These are phyloP conservation scores for Ophiobolus disseminans DNA, from an alignment of 2,329 filamentous ascomycete genomes.

Conservation along the genomic window DNA sequence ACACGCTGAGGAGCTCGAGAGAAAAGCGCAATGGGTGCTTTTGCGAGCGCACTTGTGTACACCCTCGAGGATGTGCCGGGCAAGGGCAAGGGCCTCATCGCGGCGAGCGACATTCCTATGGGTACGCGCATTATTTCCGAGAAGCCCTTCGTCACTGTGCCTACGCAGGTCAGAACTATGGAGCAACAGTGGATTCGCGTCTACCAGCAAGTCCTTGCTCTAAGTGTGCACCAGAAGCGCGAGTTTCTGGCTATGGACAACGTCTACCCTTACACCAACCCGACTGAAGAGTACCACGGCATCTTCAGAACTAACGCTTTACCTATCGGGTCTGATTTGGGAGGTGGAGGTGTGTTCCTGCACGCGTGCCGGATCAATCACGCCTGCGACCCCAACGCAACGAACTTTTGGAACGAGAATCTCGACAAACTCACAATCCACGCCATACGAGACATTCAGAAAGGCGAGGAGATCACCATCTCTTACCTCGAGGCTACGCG, in stretches of 20 bases:
- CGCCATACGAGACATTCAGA: slow-evolving; percentile 30
- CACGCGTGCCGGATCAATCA: slow-evolving; percentile 49
- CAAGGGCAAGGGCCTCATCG: slow-evolving; percentile 53
- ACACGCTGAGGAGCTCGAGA: no score
- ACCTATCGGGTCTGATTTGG: slow-evolving; percentile 32
- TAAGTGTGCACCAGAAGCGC: slow-evolving; percentile 28
- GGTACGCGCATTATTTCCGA: slow-evolving; percentile 54
- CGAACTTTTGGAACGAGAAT: slow-evolving; percentile 46
- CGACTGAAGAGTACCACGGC: slow-evolving; percentile 16
- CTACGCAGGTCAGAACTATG: slow-evolving; percentile 12
- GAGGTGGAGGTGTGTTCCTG: slow-evolving; percentile 43
- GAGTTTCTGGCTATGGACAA: slow-evolving; percentile 41
- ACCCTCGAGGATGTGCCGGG: slow-evolving; percentile 28
- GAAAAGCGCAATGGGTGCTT: no score
- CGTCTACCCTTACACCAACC: slow-evolving; percentile 27
- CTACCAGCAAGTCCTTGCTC: slow-evolving; percentile 24
- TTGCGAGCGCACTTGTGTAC: slow-evolving; percentile 3
- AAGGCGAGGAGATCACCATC: slow-evolving; percentile 48
- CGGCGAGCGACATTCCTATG: slow-evolving; percentile 44
- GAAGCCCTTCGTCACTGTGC: slow-evolving; percentile 46
- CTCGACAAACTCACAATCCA: slow-evolving; percentile 18
- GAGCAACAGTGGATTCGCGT: slow-evolving; percentile 15
- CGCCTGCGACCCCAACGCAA: slow-evolving; percentile 47
- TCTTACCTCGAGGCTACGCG: slow-evolving; percentile 32
- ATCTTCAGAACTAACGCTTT: slow-evolving; percentile 44